Percentiles rank a stretch among this genome's conserved stretches.
phyloP scores from a whole-genome alignment of 495 filamentous ascomycete species.

The Bryoglossum gracile region DNA sequence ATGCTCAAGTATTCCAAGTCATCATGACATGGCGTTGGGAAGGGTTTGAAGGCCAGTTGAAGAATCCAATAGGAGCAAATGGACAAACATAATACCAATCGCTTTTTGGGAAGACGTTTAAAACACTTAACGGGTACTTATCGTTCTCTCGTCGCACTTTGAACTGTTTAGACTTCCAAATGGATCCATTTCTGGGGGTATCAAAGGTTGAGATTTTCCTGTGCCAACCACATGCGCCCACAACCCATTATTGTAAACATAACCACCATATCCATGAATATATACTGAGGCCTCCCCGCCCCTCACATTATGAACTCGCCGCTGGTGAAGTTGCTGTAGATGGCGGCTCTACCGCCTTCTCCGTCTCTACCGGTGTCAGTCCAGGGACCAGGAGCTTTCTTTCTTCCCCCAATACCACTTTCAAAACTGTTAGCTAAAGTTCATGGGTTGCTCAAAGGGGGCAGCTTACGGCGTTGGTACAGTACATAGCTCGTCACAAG shows the following conservation, averaged over 20 bases:
- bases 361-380: background rate
- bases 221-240: too few relatives aligned
- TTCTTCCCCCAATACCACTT: background rate
- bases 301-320: background rate
- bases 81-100: too few relatives aligned
- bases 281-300: background rate
- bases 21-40: too few relatives aligned
- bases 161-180: too few relatives aligned
- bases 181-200: background rate
- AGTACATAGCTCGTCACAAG: slow-evolving; percentile 33
- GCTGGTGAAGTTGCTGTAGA: background rate
- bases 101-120: too few relatives aligned
- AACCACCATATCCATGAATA: background rate
- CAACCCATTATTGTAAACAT: background rate
- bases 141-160: too few relatives aligned
- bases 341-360: background rate
- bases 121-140: too few relatives aligned
- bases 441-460: background rate
- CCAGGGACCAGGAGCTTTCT: background rate
- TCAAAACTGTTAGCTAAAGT: background rate
- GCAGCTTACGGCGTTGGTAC: slow-evolving; percentile 28
- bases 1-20: too few relatives aligned
- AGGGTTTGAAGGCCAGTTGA: too few relatives aligned
- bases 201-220: background rate
- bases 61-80: too few relatives aligned